These are phyloP conservation scores for Hymenoscyphus repandus DNA, from an alignment of 2,329 filamentous ascomycete species.

Conservation along the genomic window DNA sequence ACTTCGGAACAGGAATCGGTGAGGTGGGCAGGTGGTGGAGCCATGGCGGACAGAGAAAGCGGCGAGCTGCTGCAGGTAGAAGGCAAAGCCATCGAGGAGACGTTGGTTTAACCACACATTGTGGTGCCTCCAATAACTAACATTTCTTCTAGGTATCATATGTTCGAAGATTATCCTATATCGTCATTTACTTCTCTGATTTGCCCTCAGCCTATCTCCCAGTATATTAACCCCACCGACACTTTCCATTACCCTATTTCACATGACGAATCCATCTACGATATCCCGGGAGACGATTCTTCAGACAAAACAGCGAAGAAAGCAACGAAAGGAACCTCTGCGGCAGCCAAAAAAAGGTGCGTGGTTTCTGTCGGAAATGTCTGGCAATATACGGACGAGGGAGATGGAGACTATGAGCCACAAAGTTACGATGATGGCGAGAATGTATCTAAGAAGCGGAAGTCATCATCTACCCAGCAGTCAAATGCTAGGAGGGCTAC, in stretches of 20 bases:
- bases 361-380: conserved; percentile 13
- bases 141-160: not conserved
- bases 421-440: conserved; percentile 2
- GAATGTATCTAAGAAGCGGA: conserved; percentile 14
- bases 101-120: not conserved
- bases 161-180: not conserved
- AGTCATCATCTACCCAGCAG: conserved; percentile 12
- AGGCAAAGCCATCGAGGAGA: not conserved
- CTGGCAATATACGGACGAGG: conserved; percentile 18
- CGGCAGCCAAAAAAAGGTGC: conserved; percentile 6
- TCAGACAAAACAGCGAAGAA: conserved; percentile 1
- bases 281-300: conserved; percentile 8
- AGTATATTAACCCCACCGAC: conserved; percentile 14
- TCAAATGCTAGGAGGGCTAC: conserved; percentile 7
- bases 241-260: conserved; percentile 7
- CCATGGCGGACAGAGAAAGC: conserved; percentile 7
- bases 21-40: too few species aligned
- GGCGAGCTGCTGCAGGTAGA: conserved; percentile 7
- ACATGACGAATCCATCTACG: conserved; percentile 13
- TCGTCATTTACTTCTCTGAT: conserved; percentile 24
- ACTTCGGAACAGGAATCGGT: too few species aligned
- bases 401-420: conserved; percentile 8
- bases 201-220: conserved; percentile 1
- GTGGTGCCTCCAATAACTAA: not conserved
- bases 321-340: conserved; percentile 8